Base-by-base conservation (phyloP, 1,284 basidiomycete species). In the Irpex lacteus region DNA sequence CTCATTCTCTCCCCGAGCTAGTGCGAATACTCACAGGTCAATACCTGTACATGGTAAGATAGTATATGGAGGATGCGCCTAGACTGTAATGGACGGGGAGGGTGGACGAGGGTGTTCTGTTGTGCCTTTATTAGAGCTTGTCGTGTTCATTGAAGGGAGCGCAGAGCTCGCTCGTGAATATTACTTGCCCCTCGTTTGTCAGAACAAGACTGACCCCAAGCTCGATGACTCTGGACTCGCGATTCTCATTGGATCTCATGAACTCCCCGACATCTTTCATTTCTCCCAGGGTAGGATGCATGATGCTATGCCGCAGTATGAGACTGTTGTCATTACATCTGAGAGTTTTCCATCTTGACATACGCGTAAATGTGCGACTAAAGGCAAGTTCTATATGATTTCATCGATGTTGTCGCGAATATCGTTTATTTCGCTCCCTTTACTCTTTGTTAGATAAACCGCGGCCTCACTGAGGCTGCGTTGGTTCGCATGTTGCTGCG, bases 331-430 rank as follows among this genome's bases (percentile, higher is more conserved):
- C 32, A 11, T 34, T 55, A 13, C 53, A 21, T 19, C 32, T 34
- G 53, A 34, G 11, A 21, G 19, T 19, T 6, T 19, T 55, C 53
- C 53, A 11, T 34, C 19, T 19, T 55, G 11, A 21, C n/a, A 47
- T 47, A 13, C n/a, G 11, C 44, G 44, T 47, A n/a, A 11, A 47
- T 47, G n/a, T 47, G n/a, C n/a, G n/a, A 47, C 13, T n/a, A 47
- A 62, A 62, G 61, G 61, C 61, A 62, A 62, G 61, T 62, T 62
- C 36, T 19, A 26, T 50, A 38, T 40, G 47, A 50, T 50, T 36
- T 21, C 11, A n/a, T 59, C 21, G n/a, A 13, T 26, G 4, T 11
- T 50, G 5, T 52, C 32, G 40, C 34, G 61, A 52, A 18, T n/a
- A 50, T 59, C 55, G 55, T 62, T 58, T 21, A 62, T 59, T 37